Evolutionary conservation across 345 rosid genomes (phyloP), one percentile per base, ranked within the genome.

Genomic region (Excoecaria agallocha): DNA sequence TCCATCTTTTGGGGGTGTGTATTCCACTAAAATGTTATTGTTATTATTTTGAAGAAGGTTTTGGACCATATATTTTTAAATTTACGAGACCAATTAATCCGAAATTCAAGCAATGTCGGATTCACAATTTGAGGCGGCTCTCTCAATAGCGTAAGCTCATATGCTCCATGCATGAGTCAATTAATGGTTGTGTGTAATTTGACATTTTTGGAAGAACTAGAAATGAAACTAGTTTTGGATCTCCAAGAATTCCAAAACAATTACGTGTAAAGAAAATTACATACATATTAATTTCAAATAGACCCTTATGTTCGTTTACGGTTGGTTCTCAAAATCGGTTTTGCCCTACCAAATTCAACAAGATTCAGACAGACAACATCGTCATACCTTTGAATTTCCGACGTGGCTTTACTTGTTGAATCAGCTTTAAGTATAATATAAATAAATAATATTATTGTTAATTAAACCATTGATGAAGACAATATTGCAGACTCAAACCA

Each of bases 261-360:
- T 8, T 55, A 55, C 59, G 59, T 55, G 59, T 55, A 54, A 54
- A 17, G 57, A 54, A 54, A 54, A 54, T 20, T 54, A 55, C 59
- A 19, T 25, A n/a, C 19, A 55, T 9, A 24, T 68, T 48, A 22
- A 5, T 62, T 66, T 73, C 69, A 54, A 17, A 54, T 54, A 30
- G 30, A 70, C 54, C 46, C 68, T 57, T 37, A 30, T 13, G 46
- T 38, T 62, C 38, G 59, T 55, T 8, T 17, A 7, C 22, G 4
- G 20, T 61, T 35, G 51, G 30, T 70, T 56, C 73, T 41, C n/a
- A 39, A 13, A 3, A 55, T 20, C 55, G 73, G 73, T 37, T 20
- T 10, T 39, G 56, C 20, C 48, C 24, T 19, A 3, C 12, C 37
- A 37, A 17, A 9, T 51, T 5, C 12, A 60, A 69, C 45, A 37